Conservation (phyloP, 2,329 filamentous ascomycete species). For the Penicillium occitanis region DNA sequence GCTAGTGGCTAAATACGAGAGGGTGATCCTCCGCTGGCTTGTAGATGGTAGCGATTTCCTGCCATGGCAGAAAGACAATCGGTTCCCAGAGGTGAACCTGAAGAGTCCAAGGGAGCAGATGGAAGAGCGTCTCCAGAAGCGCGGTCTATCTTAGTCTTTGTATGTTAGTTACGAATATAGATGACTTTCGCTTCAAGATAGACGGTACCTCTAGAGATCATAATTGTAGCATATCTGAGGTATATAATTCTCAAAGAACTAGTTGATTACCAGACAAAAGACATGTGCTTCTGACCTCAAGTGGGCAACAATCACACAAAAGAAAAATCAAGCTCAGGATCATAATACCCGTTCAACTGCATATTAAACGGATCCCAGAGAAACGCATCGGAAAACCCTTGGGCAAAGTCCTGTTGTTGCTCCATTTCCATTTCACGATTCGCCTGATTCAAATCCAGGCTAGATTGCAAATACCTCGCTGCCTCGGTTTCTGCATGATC, state of each 20-base stretch:
- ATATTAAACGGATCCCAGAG: background rate
- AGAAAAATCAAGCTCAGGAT: background rate
- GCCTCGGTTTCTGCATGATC: background rate
- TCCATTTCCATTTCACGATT: background rate
- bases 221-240: too few species aligned
- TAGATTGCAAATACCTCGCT: background rate
- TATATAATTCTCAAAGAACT: too few species aligned
- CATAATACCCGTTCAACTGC: background rate
- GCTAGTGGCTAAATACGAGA: slow-evolving; percentile 27
- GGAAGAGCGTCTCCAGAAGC: background rate
- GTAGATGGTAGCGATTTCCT: slow-evolving; percentile 38
- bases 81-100: slow-evolving; percentile 39
- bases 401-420: background rate
- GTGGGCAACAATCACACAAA: background rate
- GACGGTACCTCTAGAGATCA: too few species aligned
- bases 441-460: background rate
- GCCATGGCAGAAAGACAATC: slow-evolving; percentile 37
- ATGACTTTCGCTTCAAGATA: background rate
- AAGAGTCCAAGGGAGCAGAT: slow-evolving; percentile 28
- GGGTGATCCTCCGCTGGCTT: slow-evolving; percentile 42
- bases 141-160: background rate
- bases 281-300: background rate
- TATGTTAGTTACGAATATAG: background rate
- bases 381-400: background rate
- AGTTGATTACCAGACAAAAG: background rate